These are phyloP conservation scores for Emericellopsis cladophorae DNA, from an alignment of 2,329 filamentous ascomycete genomes.

Conservation along the genomic window DNA sequence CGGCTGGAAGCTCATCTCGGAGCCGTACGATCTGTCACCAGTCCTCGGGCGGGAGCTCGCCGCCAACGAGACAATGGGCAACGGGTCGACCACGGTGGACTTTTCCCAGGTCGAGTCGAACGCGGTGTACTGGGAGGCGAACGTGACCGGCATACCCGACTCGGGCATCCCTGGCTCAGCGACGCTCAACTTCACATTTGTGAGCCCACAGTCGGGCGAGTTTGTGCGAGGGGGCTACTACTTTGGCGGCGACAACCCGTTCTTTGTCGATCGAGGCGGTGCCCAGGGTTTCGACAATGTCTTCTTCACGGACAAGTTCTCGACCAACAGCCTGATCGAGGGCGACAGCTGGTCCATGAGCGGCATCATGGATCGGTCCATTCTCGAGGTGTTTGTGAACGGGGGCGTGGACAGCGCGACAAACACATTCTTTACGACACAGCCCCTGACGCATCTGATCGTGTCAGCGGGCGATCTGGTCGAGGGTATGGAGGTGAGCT, in stretches of 20 bases:
- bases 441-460: conserved; percentile 11
- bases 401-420: conserved; percentile 19
- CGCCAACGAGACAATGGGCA: conserved; percentile 28
- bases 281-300: conserved; percentile 14
- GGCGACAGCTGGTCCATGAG: conserved; percentile 13
- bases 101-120: conserved; percentile 35
- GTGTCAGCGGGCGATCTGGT: conserved; percentile 9
- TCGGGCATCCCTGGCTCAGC: conserved; percentile 7
- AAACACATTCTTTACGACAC: conserved; percentile 14
- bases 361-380: conserved; percentile 20
- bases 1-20: conserved; percentile 37
- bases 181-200: conserved; percentile 15
- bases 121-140: conserved; percentile 40
- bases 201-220: conserved; percentile 11
- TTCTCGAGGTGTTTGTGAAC: conserved; percentile 20
- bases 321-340: conserved; percentile 7
- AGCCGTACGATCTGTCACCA: conserved; percentile 33
- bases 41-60: conserved; percentile 32
- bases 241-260: conserved; percentile 11
- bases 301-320: conserved; percentile 19
- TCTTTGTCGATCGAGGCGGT: conserved; percentile 16
- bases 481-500: conserved; percentile 7
- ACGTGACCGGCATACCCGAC: conserved; percentile 26
- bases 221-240: conserved; percentile 12
- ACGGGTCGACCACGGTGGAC: conserved; percentile 33